These are phyloP conservation scores for Solanum acaule DNA, from an alignment of 257 asterid genomes.

Conservation along the genomic window DNA sequence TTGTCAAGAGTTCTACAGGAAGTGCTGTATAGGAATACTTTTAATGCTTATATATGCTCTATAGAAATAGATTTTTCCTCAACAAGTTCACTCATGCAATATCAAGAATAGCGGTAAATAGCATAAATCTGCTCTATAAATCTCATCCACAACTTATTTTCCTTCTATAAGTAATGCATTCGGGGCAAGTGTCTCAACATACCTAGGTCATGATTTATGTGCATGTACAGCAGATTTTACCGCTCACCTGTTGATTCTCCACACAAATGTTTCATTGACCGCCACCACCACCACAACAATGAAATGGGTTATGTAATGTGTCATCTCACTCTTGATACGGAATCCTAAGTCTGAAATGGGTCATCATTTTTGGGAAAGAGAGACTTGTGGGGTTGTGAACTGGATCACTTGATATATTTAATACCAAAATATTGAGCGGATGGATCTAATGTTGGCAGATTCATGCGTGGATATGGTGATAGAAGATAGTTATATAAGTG, in stretches of 20 bases:
- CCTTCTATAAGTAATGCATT: neutral
- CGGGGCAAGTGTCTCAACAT: neutral
- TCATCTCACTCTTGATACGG: neutral
- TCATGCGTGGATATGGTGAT: slow-evolving; percentile 75
- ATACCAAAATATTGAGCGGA: neutral
- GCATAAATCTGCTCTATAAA: neutral
- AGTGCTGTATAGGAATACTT: neutral
- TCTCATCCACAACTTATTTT: neutral
- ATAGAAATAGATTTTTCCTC: neutral
- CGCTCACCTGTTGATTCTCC: neutral
- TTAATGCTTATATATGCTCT: neutral
- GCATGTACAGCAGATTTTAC: neutral
- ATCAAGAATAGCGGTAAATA: neutral
- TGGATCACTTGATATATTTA: neutral
- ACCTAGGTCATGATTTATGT: neutral
- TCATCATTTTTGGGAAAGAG: neutral
- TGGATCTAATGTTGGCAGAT: slow-evolving; percentile 36
- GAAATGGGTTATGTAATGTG: neutral
- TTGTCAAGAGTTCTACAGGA: neutral
- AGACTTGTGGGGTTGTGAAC: neutral
- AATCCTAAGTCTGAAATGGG: neutral
- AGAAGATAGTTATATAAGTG: slow-evolving; percentile 77
- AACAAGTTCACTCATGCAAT: neutral
- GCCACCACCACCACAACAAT: neutral
- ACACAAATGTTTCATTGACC: neutral